Conservation (phyloP, 2,329 filamentous ascomycete genomes). For the Cladosporium sp. region DNA sequence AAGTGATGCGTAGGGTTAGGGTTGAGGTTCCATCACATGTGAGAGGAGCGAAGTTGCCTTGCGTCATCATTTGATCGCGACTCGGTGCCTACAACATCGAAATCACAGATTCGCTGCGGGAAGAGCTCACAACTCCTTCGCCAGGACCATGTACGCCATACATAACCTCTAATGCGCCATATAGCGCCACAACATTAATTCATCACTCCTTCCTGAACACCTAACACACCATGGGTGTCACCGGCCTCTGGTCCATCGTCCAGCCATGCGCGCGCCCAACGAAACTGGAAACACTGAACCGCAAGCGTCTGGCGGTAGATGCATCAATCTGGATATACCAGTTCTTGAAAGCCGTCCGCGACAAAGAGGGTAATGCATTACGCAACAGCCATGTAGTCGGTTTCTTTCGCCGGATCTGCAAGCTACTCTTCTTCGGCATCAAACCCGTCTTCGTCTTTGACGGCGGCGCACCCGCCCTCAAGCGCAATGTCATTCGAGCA, state of each 20-base stretch:
- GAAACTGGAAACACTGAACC: conserved; percentile 92
- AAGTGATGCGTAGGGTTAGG: no score
- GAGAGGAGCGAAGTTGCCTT: no score
- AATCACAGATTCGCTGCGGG: no score
- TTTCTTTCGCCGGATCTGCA: conserved; percentile 98
- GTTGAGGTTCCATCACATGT: no score
- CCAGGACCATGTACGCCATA: no score
- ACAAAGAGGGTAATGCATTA: conserved; percentile 95
- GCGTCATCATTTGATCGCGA: no score
- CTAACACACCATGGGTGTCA: conserved; percentile 74
- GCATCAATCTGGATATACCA: conserved; percentile 99
- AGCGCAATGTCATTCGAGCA: conserved; percentile 80
- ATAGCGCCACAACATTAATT: background rate
- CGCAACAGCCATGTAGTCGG: conserved; percentile 95
- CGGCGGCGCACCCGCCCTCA: conserved; percentile 84
- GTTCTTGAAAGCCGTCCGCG: conserved; percentile 95
- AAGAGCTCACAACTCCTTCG: no score
- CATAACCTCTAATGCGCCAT: background rate
- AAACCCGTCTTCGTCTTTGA: conserved; percentile 97
- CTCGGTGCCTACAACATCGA: no score
- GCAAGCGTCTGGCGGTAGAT: conserved; percentile 92
- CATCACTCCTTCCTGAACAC: background rate
- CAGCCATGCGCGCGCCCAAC: conserved; percentile 93
- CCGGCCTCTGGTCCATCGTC: conserved; percentile 92
- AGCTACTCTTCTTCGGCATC: conserved; percentile 93